Conservation (phyloP, 495 filamentous ascomycete species). For the Penicillium nucicola region DNA sequence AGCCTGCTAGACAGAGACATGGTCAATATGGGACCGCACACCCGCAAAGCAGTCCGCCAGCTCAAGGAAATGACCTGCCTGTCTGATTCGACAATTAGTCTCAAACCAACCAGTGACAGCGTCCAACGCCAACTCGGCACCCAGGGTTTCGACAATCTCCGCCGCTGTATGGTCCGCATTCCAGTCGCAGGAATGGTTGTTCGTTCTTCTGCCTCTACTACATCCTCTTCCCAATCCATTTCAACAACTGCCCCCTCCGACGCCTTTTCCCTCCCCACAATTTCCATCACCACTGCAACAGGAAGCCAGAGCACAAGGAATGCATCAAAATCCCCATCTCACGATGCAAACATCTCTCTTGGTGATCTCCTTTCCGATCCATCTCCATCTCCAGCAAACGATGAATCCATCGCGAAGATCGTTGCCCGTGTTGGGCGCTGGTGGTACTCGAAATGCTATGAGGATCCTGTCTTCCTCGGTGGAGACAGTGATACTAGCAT, state of each 20-base stretch:
- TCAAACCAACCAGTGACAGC: slow-evolving; percentile 75
- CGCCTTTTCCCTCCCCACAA: slow-evolving; percentile 23
- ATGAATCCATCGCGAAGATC: slow-evolving; percentile 85
- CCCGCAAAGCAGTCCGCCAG: slow-evolving; percentile 69
- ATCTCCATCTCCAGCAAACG: slow-evolving; percentile 51
- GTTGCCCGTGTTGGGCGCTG: slow-evolving; percentile 88
- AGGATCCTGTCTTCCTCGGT: slow-evolving; percentile 55
- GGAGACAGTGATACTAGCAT: slow-evolving; percentile 60
- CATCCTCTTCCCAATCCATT: slow-evolving; percentile 32
- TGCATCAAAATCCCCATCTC: slow-evolving; percentile 31
- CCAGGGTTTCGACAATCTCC: slow-evolving; percentile 79
- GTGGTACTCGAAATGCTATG: slow-evolving; percentile 96
- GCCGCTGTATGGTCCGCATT: slow-evolving; percentile 83
- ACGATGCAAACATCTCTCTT: slow-evolving; percentile 55
- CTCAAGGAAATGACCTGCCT: slow-evolving; percentile 74
- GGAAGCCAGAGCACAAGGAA: slow-evolving; percentile 19
- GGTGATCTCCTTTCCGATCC: slow-evolving; percentile 68
- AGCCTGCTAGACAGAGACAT: slow-evolving; percentile 81
- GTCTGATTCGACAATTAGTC: slow-evolving; percentile 57
- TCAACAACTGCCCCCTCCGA: slow-evolving; percentile 27
- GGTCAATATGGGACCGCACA: slow-evolving; percentile 78
- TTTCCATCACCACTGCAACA: slow-evolving; percentile 20
- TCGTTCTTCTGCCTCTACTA: slow-evolving; percentile 33
- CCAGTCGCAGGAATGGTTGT: slow-evolving; percentile 74
- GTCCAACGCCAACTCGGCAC: slow-evolving; percentile 72